Conservation (phyloP, 2,329 filamentous ascomycete species). For the Fusarium sp. region DNA sequence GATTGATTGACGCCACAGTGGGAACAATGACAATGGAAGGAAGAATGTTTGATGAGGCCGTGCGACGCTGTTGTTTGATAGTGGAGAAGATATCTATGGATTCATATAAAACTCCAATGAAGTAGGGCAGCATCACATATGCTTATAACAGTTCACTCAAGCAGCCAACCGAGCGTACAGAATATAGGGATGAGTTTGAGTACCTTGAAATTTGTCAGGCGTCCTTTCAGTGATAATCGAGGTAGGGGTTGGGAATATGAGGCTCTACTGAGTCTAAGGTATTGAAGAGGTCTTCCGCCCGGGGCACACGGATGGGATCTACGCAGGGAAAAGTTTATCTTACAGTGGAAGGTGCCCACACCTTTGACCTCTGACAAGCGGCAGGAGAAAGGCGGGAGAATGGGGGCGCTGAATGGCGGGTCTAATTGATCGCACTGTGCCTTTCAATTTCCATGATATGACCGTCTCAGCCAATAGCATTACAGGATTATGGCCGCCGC, state of each 20-base stretch:
- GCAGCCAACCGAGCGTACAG: background rate
- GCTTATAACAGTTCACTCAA: no score
- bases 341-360: slow-evolving; percentile 23
- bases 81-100: background rate
- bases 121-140: background rate
- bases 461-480: slow-evolving; percentile 25
- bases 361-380: slow-evolving; percentile 27
- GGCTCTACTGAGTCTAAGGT: background rate
- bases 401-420: slow-evolving; percentile 40
- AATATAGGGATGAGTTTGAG: background rate
- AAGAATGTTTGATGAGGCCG: slow-evolving; percentile 3
- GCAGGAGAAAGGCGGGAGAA: slow-evolving; percentile 21
- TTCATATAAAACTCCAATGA: background rate
- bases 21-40: background rate
- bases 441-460: slow-evolving; percentile 15
- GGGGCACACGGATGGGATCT: slow-evolving; percentile 5
- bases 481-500: slow-evolving; percentile 2
- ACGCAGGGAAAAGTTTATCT: slow-evolving; percentile 19
- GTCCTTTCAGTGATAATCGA: background rate
- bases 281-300: background rate
- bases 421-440: slow-evolving; percentile 2
- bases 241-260: background rate
- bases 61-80: background rate
- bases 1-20: slow-evolving; percentile 13
- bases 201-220: background rate